These are phyloP conservation scores for Hypholoma sublateritium DNA, from an alignment of 768 basidiomycete species.

Conservation along the genomic window DNA sequence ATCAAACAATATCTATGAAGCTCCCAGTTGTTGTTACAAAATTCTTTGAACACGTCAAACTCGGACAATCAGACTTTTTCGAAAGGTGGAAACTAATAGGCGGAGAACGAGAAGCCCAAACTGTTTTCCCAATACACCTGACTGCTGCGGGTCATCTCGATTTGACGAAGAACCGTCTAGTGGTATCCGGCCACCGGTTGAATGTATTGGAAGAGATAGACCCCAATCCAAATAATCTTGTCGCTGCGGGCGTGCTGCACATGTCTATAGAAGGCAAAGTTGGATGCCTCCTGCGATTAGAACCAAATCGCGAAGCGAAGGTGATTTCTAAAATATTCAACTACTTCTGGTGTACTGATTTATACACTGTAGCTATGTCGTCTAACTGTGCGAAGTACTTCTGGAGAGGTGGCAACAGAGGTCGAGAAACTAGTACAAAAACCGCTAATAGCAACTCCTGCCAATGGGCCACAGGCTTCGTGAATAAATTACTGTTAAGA, in stretches of 20 bases:
- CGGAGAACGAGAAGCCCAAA: constrained; percentile 91
- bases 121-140: constrained; percentile 78
- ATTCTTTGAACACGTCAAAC: constrained; percentile 91
- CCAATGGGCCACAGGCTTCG: constrained; percentile 5
- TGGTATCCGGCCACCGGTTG: constrained; percentile 76
- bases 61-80: constrained; percentile 87
- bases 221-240: constrained; percentile 91
- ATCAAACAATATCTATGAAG: constrained; percentile 80
- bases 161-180: constrained; percentile 65
- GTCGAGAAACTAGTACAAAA: constrained; percentile 59
- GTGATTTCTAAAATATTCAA: constrained; percentile 37
- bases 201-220: constrained; percentile 84
- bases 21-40: constrained; percentile 88
- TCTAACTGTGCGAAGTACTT: constrained; percentile 91
- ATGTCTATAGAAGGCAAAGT: constrained; percentile 92
- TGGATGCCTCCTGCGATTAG: constrained; percentile 88
- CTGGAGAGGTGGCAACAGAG: constrained; percentile 81
- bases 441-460: constrained; percentile 31
- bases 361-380: constrained; percentile 70
- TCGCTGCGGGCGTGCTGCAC: constrained; percentile 95
- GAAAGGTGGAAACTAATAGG: constrained; percentile 98
- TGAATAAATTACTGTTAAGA: constrained; percentile 22
- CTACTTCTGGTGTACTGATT: constrained; percentile 1
- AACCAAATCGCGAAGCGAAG: constrained; percentile 96
- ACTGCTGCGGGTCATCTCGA: constrained; percentile 73